Evolutionary conservation across 129 eudicot genomes (phyloP).

Genomic region (Ambrosia trifida): DNA sequence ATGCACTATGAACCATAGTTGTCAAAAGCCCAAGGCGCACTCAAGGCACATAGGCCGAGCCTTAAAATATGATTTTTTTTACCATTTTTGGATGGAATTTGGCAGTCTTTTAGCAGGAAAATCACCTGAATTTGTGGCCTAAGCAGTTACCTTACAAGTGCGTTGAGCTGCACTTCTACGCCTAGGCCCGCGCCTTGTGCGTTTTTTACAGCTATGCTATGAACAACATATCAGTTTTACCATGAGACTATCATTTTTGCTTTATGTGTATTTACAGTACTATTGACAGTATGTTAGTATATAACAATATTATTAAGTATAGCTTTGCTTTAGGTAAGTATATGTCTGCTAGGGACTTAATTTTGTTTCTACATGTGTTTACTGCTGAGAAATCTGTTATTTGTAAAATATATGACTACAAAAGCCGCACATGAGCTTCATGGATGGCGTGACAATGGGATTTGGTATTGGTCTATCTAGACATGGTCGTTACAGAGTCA

Average conservation of each 20-base stretch:
- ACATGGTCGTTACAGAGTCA: slow-evolving; percentile 83
- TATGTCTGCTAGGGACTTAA: slow-evolving; percentile 11
- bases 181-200: too few relatives aligned
- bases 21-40: too few relatives aligned
- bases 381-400: slow-evolving; percentile 92
- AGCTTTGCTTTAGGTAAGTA: slow-evolving; percentile 16
- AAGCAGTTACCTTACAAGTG: too few relatives aligned
- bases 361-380: slow-evolving; percentile 54
- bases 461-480: slow-evolving; percentile 98
- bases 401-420: slow-evolving; percentile 77
- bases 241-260: background rate
- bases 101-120: too few relatives aligned
- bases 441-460: slow-evolving; percentile 99
- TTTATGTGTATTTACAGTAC: background rate
- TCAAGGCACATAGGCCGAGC: too few relatives aligned
- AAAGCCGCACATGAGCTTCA: slow-evolving; percentile 84
- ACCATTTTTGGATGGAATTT: too few relatives aligned
- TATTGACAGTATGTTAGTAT: slow-evolving; percentile 13
- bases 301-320: background rate
- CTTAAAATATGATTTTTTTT: too few relatives aligned
- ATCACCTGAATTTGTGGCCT: too few relatives aligned
- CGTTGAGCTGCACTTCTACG: too few relatives aligned
- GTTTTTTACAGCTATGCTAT: too few relatives aligned
- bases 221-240: background rate
- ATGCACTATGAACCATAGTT: too few relatives aligned